phyloP scores from a whole-genome alignment of 164 flowering plant species.

The Macadamia tetraphylla region DNA sequence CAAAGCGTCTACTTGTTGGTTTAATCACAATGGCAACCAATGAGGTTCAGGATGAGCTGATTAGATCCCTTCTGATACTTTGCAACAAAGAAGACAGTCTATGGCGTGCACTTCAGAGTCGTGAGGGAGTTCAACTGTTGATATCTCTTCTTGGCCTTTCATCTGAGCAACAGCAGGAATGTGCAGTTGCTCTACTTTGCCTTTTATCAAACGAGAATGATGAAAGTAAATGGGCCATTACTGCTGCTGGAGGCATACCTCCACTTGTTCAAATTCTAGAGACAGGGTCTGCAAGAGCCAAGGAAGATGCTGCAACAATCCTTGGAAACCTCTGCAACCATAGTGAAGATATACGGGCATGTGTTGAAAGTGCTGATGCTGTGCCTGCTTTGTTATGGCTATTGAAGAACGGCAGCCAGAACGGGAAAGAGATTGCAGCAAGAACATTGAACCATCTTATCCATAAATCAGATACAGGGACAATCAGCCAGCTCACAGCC shows the following conservation, averaged over 20 bases:
- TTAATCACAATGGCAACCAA: constrained; percentile 89
- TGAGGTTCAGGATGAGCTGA: constrained; percentile 90
- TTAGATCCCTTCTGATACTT: constrained; percentile 66
- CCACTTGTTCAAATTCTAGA: constrained; percentile 98
- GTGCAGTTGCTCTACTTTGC: constrained; percentile 88
- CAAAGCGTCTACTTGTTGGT: constrained; percentile 89
- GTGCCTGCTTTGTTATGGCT: constrained; percentile 97
- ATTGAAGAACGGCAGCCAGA: constrained; percentile 84
- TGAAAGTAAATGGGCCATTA: constrained; percentile 98
- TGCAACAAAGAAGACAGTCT: constrained; percentile 76
- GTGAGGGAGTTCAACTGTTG: constrained; percentile 94
- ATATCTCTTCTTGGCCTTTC: constrained; percentile 99
- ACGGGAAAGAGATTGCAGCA: constrained; percentile 93
- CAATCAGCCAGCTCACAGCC: constrained; percentile 95
- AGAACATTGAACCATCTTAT: constrained; percentile 90
- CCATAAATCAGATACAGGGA: constrained; percentile 92
- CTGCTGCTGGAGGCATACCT: constrained; percentile 99
- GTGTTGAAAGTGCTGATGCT: constrained; percentile 99
- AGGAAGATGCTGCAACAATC: constrained; percentile 92
- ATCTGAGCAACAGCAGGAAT: constrained; percentile 97
- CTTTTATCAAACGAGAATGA: constrained; percentile 89
- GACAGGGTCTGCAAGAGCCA: constrained; percentile 89
- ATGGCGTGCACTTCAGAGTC: constrained; percentile 95
- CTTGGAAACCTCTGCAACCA: constrained; percentile 94
- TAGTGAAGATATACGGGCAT: constrained; percentile 97